Percentiles rank a stretch among this genome's conserved stretches.
These are phyloP conservation scores for Torulaspora globosa DNA, from an alignment of 1,139 yeast genomes.

Conservation along the genomic window DNA sequence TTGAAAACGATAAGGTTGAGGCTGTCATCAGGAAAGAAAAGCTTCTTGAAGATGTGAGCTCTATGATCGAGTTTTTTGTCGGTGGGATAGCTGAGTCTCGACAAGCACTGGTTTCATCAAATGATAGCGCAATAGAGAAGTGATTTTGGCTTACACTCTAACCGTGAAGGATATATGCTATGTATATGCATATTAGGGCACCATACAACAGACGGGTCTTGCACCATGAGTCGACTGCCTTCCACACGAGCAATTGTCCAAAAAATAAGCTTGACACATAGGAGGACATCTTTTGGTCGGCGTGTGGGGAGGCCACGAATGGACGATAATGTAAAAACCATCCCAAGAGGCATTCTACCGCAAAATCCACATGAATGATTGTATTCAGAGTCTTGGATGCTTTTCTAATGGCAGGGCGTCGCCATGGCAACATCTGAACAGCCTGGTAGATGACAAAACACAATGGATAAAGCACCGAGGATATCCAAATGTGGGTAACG, in stretches of 20 bases:
- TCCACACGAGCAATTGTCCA: conserved; percentile 46
- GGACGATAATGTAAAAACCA: conserved; percentile 55
- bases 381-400: conserved; percentile 1
- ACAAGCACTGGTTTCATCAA: conserved; percentile 10
- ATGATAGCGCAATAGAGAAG: conserved; percentile 3
- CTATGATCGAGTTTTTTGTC: conserved; percentile 47
- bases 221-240: conserved; percentile 12
- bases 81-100: conserved; percentile 32
- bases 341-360: conserved; percentile 47
- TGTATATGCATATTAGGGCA: conserved; percentile 7
- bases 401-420: conserved; percentile 22
- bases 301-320: conserved; percentile 50
- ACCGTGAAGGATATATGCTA: conserved; percentile 3
- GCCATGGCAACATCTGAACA: conserved; percentile 15
- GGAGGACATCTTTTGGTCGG: conserved; percentile 45
- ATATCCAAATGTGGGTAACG: conserved; percentile 21
- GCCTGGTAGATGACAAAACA: conserved; percentile 6
- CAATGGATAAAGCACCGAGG: conserved; percentile 15
- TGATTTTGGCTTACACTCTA: conserved; percentile 2
- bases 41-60: conserved; percentile 62
- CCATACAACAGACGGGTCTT: conserved; percentile 12
- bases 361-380: conserved; percentile 31
- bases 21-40: conserved; percentile 65
- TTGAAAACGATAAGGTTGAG: conserved; percentile 55
- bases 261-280: conserved; percentile 61